Base-by-base conservation (phyloP, 306 rosid species). In the Lathyrus aphaca region DNA sequence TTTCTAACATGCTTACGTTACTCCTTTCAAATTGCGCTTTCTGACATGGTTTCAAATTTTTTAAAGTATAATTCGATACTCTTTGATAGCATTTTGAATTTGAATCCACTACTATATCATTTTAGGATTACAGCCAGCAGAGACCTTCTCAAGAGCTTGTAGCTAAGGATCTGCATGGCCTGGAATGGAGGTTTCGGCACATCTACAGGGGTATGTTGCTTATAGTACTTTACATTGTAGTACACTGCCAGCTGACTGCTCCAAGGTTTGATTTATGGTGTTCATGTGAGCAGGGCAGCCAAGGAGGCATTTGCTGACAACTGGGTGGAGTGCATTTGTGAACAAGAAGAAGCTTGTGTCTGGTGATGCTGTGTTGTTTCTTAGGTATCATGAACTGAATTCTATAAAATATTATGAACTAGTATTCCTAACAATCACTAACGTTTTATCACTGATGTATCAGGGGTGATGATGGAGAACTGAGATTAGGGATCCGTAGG, bases 301-400 rank as follows among this genome's bases (percentile, higher is more conserved):
- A 0, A 91, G 97, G 38, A 91, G 99, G 80, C 99, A 95, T 87
- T 91, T 95, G 88, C 96, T 95, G 30, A 95, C 99, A 42, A 91
- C 99, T 21, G 99, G 99, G 23, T 95, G 99, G 99, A 95, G 99
- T 81, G 99, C 96, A 3, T 95, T 91, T 69, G 99, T 95, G 35
- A 95, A 95, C 88, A 95, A 95, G 91, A 95, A 91, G 84, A 89
- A 89, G 90, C 96, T 95, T 5, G 91, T 87, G 53, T 95, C 99
- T 38, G 99, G 99, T 13, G 99, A 95, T 82, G 99, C 99, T 32
- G 99, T 95, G 59, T 87, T 95, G 57, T 95, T 95, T 68, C 96
- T 95, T 15, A 87, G 99, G 99, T 94, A 87, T 13, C 61, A 37
- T 53, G 50, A 21, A 18, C 44, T 39, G 8, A 29, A n/a, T 39